Evolutionary conservation across 306 rosid genomes (phyloP), one percentile per base, ranked within the genome.

Genomic region (Purshia tridentata): DNA sequence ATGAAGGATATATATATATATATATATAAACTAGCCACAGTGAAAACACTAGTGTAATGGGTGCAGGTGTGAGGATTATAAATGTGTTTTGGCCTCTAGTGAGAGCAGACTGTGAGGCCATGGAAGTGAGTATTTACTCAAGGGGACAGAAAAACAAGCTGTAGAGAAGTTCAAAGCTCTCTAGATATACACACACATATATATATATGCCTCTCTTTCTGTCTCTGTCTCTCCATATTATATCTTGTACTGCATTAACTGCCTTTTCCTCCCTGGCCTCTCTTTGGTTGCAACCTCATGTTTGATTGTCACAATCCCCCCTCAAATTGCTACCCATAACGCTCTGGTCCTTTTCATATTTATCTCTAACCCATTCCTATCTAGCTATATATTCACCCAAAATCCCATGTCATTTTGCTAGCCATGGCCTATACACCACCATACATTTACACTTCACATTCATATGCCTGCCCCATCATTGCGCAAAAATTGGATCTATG

Each of bases 301-400:
- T 45, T 14, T 71, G 44, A 62, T 29, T 66, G 50, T 47, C 65
- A 59, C 80, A 62, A 16, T 29, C 20, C 45, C 50, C 59, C 49
- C 9, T 8, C 16, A 2, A 11, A 37, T 47, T 45, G 54, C 51
- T 68, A 47, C 7, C 47, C 47, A 23, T 22, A 10, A 68, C 22
- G 61, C 47, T 65, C 29, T n/a, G 20, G 83, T 69, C 73, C 53
- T 70, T 75, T 75, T 56, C 76, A 9, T 58, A 39, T 80, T 74
- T 51, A 69, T 61, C 61, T 64, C 69, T 44, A 61, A 46, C 41
- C 16, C 61, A 74, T 69, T 56, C 73, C 29, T 23, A 52, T 37
- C 44, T n/a, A 29, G 35, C 44, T 23, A 8, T 3, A 40, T 22
- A 63, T 57, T 20, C 62, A 48, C 23, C 45, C 42, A 22, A 42